Base-by-base conservation (phyloP, 768 basidiomycete species). In the Lepiota venenata region DNA sequence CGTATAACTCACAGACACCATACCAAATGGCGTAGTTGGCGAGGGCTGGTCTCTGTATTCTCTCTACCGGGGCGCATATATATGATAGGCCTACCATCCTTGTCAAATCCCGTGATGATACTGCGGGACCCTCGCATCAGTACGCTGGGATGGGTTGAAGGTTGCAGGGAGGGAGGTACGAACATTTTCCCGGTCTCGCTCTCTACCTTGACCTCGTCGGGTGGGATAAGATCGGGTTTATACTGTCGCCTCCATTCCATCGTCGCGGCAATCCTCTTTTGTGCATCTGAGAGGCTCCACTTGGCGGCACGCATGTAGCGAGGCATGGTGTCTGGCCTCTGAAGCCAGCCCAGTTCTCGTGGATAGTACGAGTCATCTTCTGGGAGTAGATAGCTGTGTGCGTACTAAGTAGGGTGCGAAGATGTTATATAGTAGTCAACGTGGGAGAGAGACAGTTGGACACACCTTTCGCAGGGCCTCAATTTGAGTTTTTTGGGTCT, bases 51-150 rank as follows among this genome's bases (percentile, higher is more conserved):
- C 60, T 87, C 80, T 7, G 92, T 93, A 66, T 93, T 94, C 66
- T 95, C 91, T 56, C 83, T 78, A 22, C 91, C 91, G 0, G 93
- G 92, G 14, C 91, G 84, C 84, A 95, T 85, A 69, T 93, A 93
- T 12, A 95, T 72, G 40, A 94, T 86, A 0, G 93, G 92, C n/a
- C 93, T 76, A 4, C 90, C 91, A 52, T 93, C 89, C 48, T 76
- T 78, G 69, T 95, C 92, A 60, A 93, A 94, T 6, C 93, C 92
- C 51, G 83, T 91, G 43, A 93, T 69, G 44, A 93, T 79, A 42
- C 91, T 93, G 59, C 5, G 29, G 27, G 27, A 35, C 21, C n/a
- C 16, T 37, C 2, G 18, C 42, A 45, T 38, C 16, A n/a, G n/a
- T n/a, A n/a, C n/a, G n/a, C n/a, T n/a, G n/a, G n/a, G n/a, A n/a